Conservation (phyloP, 306 rosid genomes). For the Malus sylvestris region DNA sequence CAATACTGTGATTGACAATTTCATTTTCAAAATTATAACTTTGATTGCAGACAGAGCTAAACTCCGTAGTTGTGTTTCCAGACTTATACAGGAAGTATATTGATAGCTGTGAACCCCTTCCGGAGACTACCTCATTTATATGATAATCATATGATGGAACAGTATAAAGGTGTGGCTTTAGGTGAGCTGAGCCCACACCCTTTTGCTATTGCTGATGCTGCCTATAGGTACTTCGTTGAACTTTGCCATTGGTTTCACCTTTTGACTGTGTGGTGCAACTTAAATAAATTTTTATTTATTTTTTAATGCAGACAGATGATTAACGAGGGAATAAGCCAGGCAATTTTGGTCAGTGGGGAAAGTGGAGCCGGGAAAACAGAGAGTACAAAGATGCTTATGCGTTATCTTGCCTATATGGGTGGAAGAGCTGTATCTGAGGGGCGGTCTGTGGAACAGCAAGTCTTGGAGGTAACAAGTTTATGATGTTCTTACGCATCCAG, state of each 20-base stretch:
- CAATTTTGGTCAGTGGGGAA: constrained; percentile 97
- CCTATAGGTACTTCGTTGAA: constrained; percentile 64
- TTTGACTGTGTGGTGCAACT: not conserved
- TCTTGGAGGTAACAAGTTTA: constrained; percentile 58
- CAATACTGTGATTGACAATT: not conserved
- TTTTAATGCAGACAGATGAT: constrained; percentile 61
- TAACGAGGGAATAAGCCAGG: constrained; percentile 70
- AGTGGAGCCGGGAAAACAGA: constrained; percentile 99
- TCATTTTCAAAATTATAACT: not conserved
- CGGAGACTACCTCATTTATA: constrained; percentile 79
- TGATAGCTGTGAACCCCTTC: constrained; percentile 96
- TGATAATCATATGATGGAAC: constrained; percentile 59
- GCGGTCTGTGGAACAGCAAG: constrained; percentile 91
- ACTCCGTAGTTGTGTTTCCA: constrained; percentile 32
- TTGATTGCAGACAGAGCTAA: constrained; percentile 10
- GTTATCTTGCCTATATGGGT: constrained; percentile 86
- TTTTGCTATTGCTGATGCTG: constrained; percentile 94
- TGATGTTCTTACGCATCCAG: not conserved
- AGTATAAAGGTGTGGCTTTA: constrained; percentile 60
- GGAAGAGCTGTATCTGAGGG: constrained; percentile 77
- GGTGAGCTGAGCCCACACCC: constrained; percentile 98
- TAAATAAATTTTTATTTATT: not conserved
- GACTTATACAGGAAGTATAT: constrained; percentile 94
- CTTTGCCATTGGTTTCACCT: constrained; percentile 9
- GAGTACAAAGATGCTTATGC: constrained; percentile 97